Percentiles rank a stretch among this genome's conserved stretches.
Conservation (phyloP, 1,284 basidiomycete genomes). For the Fomitopsis schrenkii region DNA sequence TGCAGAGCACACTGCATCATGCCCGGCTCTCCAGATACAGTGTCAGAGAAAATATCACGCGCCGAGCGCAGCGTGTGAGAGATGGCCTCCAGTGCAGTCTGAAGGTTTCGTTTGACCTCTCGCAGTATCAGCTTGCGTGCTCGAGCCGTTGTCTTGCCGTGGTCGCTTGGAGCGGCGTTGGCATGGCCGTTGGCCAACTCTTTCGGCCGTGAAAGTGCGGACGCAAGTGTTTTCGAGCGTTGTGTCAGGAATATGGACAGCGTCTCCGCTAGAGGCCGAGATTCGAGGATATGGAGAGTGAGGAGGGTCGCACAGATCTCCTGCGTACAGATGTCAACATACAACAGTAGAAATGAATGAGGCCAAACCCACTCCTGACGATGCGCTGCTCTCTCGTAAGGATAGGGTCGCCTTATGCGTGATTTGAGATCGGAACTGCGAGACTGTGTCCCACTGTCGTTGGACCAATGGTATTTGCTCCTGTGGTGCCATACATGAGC, state of each 20-base stretch:
- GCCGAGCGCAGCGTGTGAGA: slow-evolving; percentile 51
- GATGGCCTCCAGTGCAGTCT: slow-evolving; percentile 49
- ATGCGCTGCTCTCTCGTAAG: slow-evolving; percentile 51
- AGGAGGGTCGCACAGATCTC: slow-evolving; percentile 72
- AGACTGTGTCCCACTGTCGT: slow-evolving; percentile 85
- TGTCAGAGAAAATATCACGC: slow-evolving; percentile 48
- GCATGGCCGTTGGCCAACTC: slow-evolving; percentile 34
- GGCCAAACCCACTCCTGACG: slow-evolving; percentile 39
- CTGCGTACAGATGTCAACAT: slow-evolving; percentile 31
- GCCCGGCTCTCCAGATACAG: slow-evolving; percentile 28
- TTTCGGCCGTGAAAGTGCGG: slow-evolving; percentile 32
- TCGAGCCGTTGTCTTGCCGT: slow-evolving; percentile 17
- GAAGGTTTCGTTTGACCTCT: slow-evolving; percentile 49
- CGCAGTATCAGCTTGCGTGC: slow-evolving; percentile 33
- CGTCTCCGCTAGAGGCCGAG: slow-evolving; percentile 70
- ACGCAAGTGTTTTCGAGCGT: slow-evolving; percentile 61
- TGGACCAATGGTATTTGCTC: slow-evolving; percentile 80
- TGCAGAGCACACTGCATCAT: slow-evolving; percentile 52
- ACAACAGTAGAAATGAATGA: not conserved
- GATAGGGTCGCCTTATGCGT: slow-evolving; percentile 76
- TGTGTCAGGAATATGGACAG: slow-evolving; percentile 69
- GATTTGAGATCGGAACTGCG: slow-evolving; percentile 82
- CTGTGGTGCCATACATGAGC: slow-evolving; percentile 31
- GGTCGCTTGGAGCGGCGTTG: slow-evolving; percentile 13
- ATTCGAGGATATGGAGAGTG: slow-evolving; percentile 81